Evolutionary conservation across 768 basidiomycete genomes (phyloP).

Genomic region (Rhodotorula diobovata): DNA sequence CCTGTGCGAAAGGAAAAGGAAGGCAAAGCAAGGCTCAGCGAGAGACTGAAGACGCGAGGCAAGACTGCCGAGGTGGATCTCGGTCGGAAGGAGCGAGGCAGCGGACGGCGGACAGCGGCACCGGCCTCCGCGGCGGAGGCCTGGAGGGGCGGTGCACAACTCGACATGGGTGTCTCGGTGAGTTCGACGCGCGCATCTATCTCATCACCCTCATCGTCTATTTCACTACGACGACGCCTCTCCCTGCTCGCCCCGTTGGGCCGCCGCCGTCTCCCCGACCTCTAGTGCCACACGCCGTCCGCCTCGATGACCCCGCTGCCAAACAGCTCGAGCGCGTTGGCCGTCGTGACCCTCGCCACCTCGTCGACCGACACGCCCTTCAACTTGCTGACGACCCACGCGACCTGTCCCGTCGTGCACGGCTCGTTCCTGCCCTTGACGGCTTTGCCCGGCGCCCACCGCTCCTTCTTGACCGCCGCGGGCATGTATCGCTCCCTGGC

Average conservation of each 20-base stretch:
- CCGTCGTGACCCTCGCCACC: conserved; percentile 59
- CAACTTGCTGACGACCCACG: conserved; percentile 61
- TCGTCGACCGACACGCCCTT: conserved; percentile 55
- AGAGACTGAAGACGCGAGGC: too few relatives aligned
- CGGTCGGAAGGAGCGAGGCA: too few relatives aligned
- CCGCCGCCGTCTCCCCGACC: too few relatives aligned
- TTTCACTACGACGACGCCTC: too few relatives aligned
- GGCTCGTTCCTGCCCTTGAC: conserved; percentile 80
- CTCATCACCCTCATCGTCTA: too few relatives aligned
- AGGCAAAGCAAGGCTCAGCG: too few relatives aligned
- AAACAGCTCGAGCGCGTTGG: conserved; percentile 53
- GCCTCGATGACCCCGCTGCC: neutral
- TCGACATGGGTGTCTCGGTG: too few relatives aligned
- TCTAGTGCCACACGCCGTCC: conserved; percentile 26
- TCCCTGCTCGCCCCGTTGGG: neutral
- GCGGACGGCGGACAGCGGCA: too few relatives aligned
- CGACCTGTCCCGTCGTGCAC: conserved; percentile 61
- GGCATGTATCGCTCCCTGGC: conserved; percentile 54
- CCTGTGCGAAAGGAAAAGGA: neutral
- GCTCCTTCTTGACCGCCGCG: conserved; percentile 49
- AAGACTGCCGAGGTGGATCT: too few relatives aligned
- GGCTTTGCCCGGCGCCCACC: conserved; percentile 46
- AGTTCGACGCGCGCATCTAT: too few relatives aligned
- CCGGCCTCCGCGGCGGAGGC: too few relatives aligned
- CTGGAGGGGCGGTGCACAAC: too few relatives aligned